Evolutionary conservation across 345 rosid species (phyloP).

Genomic region (Durio zibethinus): DNA sequence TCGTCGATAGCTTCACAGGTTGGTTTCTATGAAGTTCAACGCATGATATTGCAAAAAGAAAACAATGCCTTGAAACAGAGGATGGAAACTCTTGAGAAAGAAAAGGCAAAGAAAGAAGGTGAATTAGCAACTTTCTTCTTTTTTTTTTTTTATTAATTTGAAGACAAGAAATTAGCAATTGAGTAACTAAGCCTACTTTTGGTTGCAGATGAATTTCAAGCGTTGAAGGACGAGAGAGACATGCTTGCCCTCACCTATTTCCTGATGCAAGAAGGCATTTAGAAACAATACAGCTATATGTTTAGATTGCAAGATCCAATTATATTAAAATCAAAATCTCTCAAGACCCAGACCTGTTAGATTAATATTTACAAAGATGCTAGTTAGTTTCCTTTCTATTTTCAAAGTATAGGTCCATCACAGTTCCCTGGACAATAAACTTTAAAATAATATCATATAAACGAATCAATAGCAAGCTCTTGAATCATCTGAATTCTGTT

Average conservation of each 20-base stretch:
- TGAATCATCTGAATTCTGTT: neutral
- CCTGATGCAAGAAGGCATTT: neutral
- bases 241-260: neutral
- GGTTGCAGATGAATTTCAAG: conserved; percentile 6
- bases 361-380: neutral
- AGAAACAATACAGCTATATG: neutral
- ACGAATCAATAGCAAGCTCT: neutral
- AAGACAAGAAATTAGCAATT: neutral
- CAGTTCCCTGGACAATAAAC: neutral
- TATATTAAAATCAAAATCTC: neutral
- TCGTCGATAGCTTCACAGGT: neutral
- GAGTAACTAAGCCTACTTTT: neutral
- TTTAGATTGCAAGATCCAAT: conserved; percentile 5
- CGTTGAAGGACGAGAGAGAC: neutral
- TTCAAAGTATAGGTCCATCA: neutral
- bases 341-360: neutral
- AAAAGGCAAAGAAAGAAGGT: neutral
- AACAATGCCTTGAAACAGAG: neutral
- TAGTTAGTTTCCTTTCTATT: neutral
- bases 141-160: neutral
- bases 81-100: neutral
- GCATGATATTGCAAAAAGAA: neutral
- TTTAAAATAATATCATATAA: neutral
- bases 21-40: neutral
- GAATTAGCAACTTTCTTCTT: too few relatives aligned